Evolutionary conservation across 2,329 filamentous ascomycete species (phyloP).

Genomic region (Verticillium nonalfalfae): DNA sequence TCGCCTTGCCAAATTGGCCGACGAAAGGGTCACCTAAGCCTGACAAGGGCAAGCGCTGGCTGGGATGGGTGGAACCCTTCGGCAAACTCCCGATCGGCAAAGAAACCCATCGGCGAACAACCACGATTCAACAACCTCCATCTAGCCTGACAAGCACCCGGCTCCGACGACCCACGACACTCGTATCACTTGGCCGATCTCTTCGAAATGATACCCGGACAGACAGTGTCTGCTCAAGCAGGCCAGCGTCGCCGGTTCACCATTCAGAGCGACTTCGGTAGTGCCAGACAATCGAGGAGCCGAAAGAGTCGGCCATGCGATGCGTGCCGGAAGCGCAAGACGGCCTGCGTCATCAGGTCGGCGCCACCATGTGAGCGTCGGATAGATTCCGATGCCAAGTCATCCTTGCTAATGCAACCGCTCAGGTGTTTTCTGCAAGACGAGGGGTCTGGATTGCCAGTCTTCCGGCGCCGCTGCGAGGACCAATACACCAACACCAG

Average conservation of each 20-base stretch:
- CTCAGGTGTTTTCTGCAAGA: conserved; percentile 26
- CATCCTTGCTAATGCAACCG: background rate
- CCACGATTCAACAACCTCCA: no score
- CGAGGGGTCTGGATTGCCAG: conserved; percentile 23
- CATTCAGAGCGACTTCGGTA: conserved; percentile 34
- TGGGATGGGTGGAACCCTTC: no score
- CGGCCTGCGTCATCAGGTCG: conserved; percentile 37
- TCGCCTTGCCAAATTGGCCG: no score
- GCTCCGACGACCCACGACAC: no score
- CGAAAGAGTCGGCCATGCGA: conserved; percentile 41
- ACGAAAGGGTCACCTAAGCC: no score
- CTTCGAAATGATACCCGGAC: background rate
- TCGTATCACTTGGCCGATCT: background rate
- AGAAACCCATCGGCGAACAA: no score
- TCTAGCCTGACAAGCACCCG: no score
- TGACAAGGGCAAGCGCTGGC: no score
- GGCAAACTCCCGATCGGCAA: no score
- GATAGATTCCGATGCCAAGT: background rate
- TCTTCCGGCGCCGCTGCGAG: conserved; percentile 15
- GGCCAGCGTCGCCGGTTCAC: conserved; percentile 27
- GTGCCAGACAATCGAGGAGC: conserved; percentile 30
- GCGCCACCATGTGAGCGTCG: conserved; percentile 34
- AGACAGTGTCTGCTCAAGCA: background rate
- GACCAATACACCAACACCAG: no score
- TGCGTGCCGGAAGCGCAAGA: conserved; percentile 36